Evolutionary conservation across 2,329 filamentous ascomycete species (phyloP).

Genomic region (Claviceps capensis): DNA sequence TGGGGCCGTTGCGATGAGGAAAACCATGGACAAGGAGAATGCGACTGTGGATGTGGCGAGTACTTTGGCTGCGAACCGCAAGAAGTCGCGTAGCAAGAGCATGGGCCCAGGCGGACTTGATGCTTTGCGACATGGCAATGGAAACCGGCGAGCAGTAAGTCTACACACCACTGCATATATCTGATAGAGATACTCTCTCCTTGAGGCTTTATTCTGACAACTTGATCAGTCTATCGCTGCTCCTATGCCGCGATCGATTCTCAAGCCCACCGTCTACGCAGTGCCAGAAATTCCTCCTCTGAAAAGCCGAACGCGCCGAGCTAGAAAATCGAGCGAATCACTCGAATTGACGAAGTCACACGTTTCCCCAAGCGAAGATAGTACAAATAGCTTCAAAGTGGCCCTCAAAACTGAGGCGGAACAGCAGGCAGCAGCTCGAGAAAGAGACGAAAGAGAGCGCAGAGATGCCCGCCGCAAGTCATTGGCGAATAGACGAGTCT

Average conservation of each 20-base stretch:
- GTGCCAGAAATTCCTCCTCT: constrained; percentile 52
- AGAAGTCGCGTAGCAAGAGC: constrained; percentile 86
- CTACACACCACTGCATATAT: neutral
- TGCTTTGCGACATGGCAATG: constrained; percentile 58
- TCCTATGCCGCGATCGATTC: constrained; percentile 50
- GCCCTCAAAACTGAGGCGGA: constrained; percentile 56
- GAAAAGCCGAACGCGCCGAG: constrained; percentile 24
- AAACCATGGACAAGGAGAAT: constrained; percentile 62
- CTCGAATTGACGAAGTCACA: constrained; percentile 6
- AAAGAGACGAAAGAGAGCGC: constrained; percentile 59
- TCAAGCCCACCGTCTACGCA: constrained; percentile 65
- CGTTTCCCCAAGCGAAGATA: constrained; percentile 12
- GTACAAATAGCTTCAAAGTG: constrained; percentile 37
- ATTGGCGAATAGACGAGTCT: constrained; percentile 82
- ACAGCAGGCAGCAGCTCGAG: constrained; percentile 53
- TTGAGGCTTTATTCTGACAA: neutral
- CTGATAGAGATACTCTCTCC: neutral
- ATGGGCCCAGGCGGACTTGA: constrained; percentile 85
- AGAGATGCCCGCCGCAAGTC: constrained; percentile 87
- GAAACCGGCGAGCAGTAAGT: constrained; percentile 67
- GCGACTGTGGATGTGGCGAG: constrained; percentile 51
- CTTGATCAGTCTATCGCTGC: constrained; percentile 39
- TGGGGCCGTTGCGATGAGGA: constrained; percentile 38
- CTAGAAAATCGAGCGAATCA: neutral
- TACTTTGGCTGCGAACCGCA: constrained; percentile 35